phyloP scores from a whole-genome alignment of 768 basidiomycete species.

The Lentinula raphanica region DNA sequence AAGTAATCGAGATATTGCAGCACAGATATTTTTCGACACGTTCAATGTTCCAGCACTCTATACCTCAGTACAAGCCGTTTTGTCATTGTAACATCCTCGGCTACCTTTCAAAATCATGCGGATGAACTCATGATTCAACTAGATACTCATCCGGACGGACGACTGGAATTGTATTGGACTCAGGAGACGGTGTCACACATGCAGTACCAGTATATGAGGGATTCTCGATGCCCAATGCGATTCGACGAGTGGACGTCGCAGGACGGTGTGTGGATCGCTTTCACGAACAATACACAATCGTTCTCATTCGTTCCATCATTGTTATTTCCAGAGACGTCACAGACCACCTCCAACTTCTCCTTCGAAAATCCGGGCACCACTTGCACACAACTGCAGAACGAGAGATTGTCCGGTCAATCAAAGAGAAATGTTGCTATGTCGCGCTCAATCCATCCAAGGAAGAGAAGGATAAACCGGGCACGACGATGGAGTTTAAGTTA shows the following conservation, averaged over 20 bases:
- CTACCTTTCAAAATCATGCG: not conserved
- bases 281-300: not conserved
- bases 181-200: constrained; percentile 97
- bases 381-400: constrained; percentile 95
- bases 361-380: constrained; percentile 92
- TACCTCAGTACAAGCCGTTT: constrained; percentile 94
- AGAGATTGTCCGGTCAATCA: constrained; percentile 94
- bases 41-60: constrained; percentile 99
- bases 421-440: constrained; percentile 97
- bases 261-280: constrained; percentile 60
- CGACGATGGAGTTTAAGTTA: constrained; percentile 81
- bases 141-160: constrained; percentile 98
- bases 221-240: constrained; percentile 98
- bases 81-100: constrained; percentile 70
- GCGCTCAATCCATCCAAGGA: constrained; percentile 91
- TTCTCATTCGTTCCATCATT: constrained; percentile 3
- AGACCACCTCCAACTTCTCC: constrained; percentile 88
- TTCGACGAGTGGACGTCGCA: constrained; percentile 92
- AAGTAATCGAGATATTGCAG: constrained; percentile 92
- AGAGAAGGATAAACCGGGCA: constrained; percentile 82
- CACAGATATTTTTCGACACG: constrained; percentile 99
- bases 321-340: constrained; percentile 80
- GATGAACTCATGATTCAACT: constrained; percentile 5
- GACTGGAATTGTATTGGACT: constrained; percentile 98
- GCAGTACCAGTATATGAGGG: constrained; percentile 99